Base-by-base conservation (phyloP, 192 early-diverging fungal genomes). In the Dissophora ornata region DNA sequence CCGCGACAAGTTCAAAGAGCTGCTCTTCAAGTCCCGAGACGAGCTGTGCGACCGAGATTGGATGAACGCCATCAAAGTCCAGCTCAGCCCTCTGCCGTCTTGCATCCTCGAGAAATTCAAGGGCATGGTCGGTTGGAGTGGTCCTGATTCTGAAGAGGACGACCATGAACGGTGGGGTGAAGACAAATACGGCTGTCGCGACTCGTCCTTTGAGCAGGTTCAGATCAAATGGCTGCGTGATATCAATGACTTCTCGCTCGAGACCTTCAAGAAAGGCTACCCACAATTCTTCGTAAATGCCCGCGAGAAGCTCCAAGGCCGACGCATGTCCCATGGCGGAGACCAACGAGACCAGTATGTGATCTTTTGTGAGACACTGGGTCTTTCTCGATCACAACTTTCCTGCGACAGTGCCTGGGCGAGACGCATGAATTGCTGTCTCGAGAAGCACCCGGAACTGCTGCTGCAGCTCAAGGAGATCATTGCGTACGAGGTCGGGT, bases 241-340 rank as follows among this genome's bases (percentile, higher is more conserved):
- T 47, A 22, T 75, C 1, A 30, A 52, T 4, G 63, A 65, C 38
- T 75, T 75, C 34, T 9, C 63, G 1, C 28, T 75, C 33, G 63
- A 75, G 25, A 34, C 25, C 16, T 75, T 75, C 21, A 0, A 75
- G 34, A 9, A 54, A 22, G 51, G 46, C 34, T 75, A 75, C 21
- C 71, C 71, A n/a, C 71, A 75, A 41, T 75, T 75, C 51, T 66
- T 75, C 56, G 28, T 61, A n/a, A 75, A 75, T 55, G 71, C 57
- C 0, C 56, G 57, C 24, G 63, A 75, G 40, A n/a, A 38, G 2
- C 71, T 75, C 3, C 56, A 67, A 22, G 71, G 71, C 16, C 57
- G 55, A 10, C 55, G 57, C 7, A 60, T 75, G 63, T 47, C 63
- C 5, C 25, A 36, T 19, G 71, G 71, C 34, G 71, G 63, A 3